Evolutionary conservation across 306 rosid species (phyloP).

Genomic region (Sicyos baderoa): DNA sequence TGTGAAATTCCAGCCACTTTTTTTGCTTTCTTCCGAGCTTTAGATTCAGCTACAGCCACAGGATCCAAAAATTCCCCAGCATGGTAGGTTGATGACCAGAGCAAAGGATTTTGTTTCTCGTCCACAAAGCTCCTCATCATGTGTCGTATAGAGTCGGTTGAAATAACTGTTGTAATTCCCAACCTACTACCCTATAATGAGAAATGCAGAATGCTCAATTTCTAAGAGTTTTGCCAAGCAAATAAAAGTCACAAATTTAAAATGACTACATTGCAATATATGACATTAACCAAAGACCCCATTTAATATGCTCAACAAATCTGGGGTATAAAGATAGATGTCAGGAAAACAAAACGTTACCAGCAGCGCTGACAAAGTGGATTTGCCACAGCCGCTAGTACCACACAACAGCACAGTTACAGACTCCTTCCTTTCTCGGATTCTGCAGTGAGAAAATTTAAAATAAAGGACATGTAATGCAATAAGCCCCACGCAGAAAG

Average conservation of each 20-base stretch:
- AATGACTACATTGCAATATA: background rate
- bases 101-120: conserved; percentile 82
- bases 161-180: conserved; percentile 89
- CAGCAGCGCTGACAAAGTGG: conserved; percentile 93
- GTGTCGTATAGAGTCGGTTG: conserved; percentile 91
- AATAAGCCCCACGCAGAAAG: background rate
- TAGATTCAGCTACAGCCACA: conserved; percentile 79
- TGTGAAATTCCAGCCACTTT: conserved; percentile 56
- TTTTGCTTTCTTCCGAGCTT: conserved; percentile 62
- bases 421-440: conserved; percentile 89
- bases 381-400: conserved; percentile 97
- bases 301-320: background rate
- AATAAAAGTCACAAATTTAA: background rate
- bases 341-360: conserved; percentile 32
- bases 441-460: conserved; percentile 37
- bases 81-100: conserved; percentile 98
- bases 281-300: background rate
- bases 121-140: conserved; percentile 97
- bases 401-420: conserved; percentile 85
- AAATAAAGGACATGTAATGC: conserved; percentile 16
- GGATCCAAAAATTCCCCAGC: conserved; percentile 97
- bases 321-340: conserved; percentile 9
- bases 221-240: conserved; percentile 15
- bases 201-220: background rate
- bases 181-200: conserved; percentile 74